Conservation (phyloP, 768 basidiomycete species). For the Auriscalpium vulgare region DNA sequence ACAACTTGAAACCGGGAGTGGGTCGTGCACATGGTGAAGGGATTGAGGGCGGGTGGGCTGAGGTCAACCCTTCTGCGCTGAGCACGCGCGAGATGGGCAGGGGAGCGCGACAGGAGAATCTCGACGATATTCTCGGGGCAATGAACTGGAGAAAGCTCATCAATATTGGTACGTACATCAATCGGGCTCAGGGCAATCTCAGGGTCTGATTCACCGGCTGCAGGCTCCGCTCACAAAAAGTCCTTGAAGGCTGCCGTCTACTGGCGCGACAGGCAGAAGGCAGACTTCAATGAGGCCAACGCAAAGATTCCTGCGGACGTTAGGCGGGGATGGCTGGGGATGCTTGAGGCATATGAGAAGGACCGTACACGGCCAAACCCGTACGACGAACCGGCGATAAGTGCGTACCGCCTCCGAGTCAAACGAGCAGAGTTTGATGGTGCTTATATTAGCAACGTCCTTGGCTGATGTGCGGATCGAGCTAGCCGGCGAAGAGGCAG, state of each 20-base stretch:
- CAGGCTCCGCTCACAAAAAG: not conserved
- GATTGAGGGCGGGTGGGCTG: constrained; percentile 14
- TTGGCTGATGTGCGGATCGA: not conserved
- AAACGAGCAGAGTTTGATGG: too few species aligned
- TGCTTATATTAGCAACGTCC: not conserved
- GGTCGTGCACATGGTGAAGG: constrained; percentile 7
- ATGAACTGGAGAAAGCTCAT: constrained; percentile 10
- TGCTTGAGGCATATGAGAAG: not conserved
- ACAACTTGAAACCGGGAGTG: not conserved
- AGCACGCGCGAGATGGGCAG: constrained; percentile 12
- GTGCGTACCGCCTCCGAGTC: not conserved
- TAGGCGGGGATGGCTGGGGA: not conserved
- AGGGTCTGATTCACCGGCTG: not conserved
- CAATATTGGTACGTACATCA: not conserved
- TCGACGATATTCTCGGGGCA: constrained; percentile 6
- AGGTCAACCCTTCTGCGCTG: constrained; percentile 3
- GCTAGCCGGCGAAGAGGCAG: not conserved
- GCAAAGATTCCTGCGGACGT: not conserved
- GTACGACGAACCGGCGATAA: not conserved
- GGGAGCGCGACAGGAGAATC: constrained; percentile 5
- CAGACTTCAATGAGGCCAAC: not conserved
- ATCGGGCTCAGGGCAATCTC: not conserved
- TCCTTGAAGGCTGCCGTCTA: not conserved
- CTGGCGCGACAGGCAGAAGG: not conserved
- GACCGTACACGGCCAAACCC: not conserved